Evolutionary conservation across 192 early-diverging fungal species (phyloP).

Genomic region (Linnemannia schmuckeri): DNA sequence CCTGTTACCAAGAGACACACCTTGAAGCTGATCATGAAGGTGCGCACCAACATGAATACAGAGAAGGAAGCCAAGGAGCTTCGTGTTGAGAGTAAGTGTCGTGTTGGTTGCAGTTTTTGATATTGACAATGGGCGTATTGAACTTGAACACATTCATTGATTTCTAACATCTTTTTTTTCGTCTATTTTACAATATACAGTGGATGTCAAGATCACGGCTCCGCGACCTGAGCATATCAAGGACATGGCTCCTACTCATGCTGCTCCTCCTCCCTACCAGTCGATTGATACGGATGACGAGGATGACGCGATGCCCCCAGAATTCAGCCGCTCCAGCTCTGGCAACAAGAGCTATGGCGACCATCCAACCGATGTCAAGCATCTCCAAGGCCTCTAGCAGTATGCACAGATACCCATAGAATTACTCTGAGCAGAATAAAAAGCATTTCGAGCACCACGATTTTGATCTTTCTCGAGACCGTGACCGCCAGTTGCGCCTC

Average conservation of each 20-base stretch:
- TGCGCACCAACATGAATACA: conserved; percentile 6
- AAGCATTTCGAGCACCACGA: too few species aligned
- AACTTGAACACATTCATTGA: neutral
- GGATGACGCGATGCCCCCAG: neutral
- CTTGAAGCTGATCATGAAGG: conserved; percentile 52
- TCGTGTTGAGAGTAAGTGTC: conserved; percentile 40
- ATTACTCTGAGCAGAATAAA: too few species aligned
- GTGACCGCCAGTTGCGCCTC: neutral
- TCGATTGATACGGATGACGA: conserved; percentile 34
- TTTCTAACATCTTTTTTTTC: neutral
- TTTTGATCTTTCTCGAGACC: neutral
- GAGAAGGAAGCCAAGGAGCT: conserved; percentile 42
- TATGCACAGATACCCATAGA: neutral
- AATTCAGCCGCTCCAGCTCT: conserved; percentile 5
- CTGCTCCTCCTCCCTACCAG: conserved; percentile 35
- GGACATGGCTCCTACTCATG: neutral
- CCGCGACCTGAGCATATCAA: conserved; percentile 47
- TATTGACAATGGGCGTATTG: neutral
- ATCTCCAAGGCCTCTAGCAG: neutral
- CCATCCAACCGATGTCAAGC: neutral
- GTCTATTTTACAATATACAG: neutral
- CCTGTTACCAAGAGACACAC: conserved; percentile 28
- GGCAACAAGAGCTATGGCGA: neutral
- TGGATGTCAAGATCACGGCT: conserved; percentile 41
- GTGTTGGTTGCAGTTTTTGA: neutral